These are phyloP conservation scores for Globisporangium perplexum DNA, from an alignment of 352 stramenopile species.

Conservation along the genomic window DNA sequence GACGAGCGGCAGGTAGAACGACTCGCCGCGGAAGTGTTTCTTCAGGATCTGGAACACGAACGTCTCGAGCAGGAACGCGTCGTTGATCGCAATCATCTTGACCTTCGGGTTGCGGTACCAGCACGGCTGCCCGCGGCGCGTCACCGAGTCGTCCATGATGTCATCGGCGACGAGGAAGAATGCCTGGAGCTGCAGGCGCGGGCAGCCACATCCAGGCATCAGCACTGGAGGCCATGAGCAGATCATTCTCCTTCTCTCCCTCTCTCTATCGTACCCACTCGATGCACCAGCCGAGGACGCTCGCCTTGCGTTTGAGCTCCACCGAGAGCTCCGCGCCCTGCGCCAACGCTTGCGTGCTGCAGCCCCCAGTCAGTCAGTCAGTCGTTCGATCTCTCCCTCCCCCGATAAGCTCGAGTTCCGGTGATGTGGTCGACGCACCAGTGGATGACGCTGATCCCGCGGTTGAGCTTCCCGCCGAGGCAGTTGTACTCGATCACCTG, in stretches of 20 bases:
- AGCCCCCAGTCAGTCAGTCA: not conserved
- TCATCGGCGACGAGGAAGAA: constrained; percentile 99
- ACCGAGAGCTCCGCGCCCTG: constrained; percentile 39
- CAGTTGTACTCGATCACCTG: constrained; percentile 96
- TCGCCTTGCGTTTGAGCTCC: constrained; percentile 79
- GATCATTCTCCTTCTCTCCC: not conserved
- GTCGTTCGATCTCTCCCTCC: no score
- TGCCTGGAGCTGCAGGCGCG: constrained; percentile 88
- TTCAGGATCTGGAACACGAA: constrained; percentile 89
- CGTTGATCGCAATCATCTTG: constrained; percentile 96
- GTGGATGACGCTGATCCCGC: constrained; percentile 94
- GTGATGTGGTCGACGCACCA: constrained; percentile 26
- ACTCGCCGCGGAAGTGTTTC: constrained; percentile 80
- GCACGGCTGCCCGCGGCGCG: constrained; percentile 94
- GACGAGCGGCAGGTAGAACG: constrained; percentile 91
- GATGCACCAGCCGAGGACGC: constrained; percentile 97
- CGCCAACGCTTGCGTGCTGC: constrained; percentile 58
- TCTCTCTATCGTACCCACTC: constrained; percentile 90
- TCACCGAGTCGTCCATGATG: constrained; percentile 97
- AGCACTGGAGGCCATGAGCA: not conserved
- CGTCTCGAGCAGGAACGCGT: constrained; percentile 94
- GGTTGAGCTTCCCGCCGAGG: constrained; percentile 97
- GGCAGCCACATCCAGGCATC: not conserved
- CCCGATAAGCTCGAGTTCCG: not conserved
- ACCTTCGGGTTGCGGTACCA: constrained; percentile 93